Evolutionary conservation across 306 rosid species (phyloP), one percentile per base, ranked within the genome.

Genomic region (Potentilla sterilis): DNA sequence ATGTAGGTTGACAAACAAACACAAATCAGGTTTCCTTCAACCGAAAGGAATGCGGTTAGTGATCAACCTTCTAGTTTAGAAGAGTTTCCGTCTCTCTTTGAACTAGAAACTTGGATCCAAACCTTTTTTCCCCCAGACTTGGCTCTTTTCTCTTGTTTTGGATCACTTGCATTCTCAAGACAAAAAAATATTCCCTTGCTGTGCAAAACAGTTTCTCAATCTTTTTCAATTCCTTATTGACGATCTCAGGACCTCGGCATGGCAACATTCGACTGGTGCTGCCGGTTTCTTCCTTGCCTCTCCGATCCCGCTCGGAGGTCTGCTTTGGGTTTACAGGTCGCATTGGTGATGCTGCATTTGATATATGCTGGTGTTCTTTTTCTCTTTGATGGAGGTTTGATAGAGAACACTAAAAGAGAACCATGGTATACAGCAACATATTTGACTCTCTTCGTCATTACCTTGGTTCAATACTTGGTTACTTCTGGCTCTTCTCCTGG

Each of bases 251-350:
- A 81, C 75, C 58, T 76, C 76, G 37, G 67, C 71, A 76, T 83
- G 85, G 82, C 87, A 70, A 49, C 84, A 12, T 86, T 91, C 89
- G 91, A 86, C 71, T 79, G 89, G 34, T 91, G 77, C 88, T 78
- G 52, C 79, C 79, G 82, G 4, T 28, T 73, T 24, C 63, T 83
- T 58, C 97, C 97, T 44, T 95, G 97, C 73, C 90, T 92, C 71
- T 75, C 88, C 49, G 97, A 92, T 86, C 99, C 97, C 9, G 99
- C 83, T 81, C 92, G 91, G 69, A 90, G 99, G 86, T 86, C 97
- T 74, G 69, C 97, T 18, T 71, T 88, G 85, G 88, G 83, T 73
- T 83, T 95, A 77, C 92, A 89, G 82, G 77, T 90, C 65, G 83
- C 87, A n/a, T 84, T 95, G 79, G 88, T 92, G 83, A 48, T 85